These are phyloP conservation scores for Ceratonia siliqua DNA, from an alignment of 306 rosid species.

Conservation along the genomic window DNA sequence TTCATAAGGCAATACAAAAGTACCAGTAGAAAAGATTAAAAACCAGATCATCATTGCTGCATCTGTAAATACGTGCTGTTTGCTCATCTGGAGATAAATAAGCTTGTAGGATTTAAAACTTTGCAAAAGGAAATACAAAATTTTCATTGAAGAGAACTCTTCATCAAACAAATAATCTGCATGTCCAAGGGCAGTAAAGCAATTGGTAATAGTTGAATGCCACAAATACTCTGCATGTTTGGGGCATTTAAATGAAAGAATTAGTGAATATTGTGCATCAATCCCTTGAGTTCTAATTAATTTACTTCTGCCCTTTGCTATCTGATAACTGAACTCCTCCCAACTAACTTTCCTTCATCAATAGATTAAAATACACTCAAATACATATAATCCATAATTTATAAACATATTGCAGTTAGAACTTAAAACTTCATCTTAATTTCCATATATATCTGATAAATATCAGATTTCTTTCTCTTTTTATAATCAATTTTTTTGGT, in stretches of 20 bases:
- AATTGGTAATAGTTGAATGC: neutral
- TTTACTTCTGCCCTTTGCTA: neutral
- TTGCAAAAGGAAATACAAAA: neutral
- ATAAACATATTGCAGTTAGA: neutral
- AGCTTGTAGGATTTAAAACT: neutral
- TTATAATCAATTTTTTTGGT: no score
- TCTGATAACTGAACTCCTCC: neutral
- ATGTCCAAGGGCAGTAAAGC: neutral
- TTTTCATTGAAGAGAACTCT: neutral
- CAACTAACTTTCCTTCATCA: neutral
- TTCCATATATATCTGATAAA: neutral
- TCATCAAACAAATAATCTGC: neutral
- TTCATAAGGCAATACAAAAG: neutral
- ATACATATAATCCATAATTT: neutral
- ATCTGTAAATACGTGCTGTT: neutral
- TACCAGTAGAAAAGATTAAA: neutral
- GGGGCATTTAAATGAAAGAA: neutral
- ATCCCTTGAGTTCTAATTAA: neutral
- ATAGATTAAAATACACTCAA: neutral
- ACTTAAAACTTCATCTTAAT: neutral
- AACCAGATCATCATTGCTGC: neutral
- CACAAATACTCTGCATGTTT: constrained; percentile 2
- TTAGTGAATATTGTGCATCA: neutral
- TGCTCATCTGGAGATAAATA: neutral
- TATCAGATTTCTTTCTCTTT: neutral